A percentile compares a stretch with the other conserved stretches of the same genome.
phyloP scores from a whole-genome alignment of 73 alveolate genomes.

The Tetrahymena borealis region DNA sequence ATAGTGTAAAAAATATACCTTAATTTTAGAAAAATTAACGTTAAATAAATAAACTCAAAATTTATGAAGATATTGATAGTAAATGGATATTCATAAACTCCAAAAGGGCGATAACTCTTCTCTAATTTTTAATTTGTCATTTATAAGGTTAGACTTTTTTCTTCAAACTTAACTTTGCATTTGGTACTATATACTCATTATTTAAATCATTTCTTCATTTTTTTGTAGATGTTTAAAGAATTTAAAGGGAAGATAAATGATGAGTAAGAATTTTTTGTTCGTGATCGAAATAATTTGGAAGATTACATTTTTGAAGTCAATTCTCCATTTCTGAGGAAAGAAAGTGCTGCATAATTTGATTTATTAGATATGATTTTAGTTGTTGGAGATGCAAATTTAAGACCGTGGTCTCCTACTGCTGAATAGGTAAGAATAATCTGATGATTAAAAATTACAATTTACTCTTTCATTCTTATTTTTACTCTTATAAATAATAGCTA shows the following conservation, averaged over 20 bases:
- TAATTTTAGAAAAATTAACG: not conserved
- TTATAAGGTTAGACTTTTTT: not conserved
- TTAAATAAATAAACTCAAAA: not conserved
- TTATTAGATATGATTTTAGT: slow-evolving; percentile 75
- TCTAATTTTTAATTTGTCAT: not conserved
- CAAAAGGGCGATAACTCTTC: not conserved
- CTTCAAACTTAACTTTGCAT: not conserved
- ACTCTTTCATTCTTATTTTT: not conserved
- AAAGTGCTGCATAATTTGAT: slow-evolving; percentile 64
- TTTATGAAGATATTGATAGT: not conserved
- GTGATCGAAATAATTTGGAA: slow-evolving; percentile 37
- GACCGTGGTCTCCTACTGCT: slow-evolving; percentile 85
- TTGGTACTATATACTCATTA: too few relatives aligned
- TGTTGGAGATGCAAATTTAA: slow-evolving; percentile 70
- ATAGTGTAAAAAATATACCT: too few relatives aligned
- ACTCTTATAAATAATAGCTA: not conserved
- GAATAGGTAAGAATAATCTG: slow-evolving; percentile 13
- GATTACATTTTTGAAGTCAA: slow-evolving; percentile 63
- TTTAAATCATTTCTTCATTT: not conserved
- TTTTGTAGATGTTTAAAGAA: not conserved
- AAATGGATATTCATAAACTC: not conserved
- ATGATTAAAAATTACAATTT: too few relatives aligned
- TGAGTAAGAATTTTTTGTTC: slow-evolving; percentile 17
- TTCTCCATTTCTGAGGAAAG: slow-evolving; percentile 26
- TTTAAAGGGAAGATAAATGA: slow-evolving; percentile 22